A percentile compares a stretch with the other conserved stretches of the same genome.
Conservation (phyloP, 2,329 filamentous ascomycete genomes). For the Acephala macrosclerotiorum region DNA sequence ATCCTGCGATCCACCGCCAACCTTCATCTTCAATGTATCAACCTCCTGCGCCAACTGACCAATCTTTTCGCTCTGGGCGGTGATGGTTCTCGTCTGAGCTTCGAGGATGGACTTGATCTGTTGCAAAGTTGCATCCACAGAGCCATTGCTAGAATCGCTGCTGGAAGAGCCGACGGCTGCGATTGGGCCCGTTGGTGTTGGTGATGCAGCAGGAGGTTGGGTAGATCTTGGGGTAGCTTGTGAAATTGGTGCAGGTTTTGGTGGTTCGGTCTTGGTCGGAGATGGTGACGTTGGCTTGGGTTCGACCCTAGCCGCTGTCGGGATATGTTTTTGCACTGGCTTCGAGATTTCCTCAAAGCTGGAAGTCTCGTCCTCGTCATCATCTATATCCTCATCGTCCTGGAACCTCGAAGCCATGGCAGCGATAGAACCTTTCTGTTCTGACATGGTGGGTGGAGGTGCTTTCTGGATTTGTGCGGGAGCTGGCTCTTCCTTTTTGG, state of each 20-base stretch:
- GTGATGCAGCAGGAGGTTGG: conserved; percentile 30
- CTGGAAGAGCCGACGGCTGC: conserved; percentile 44
- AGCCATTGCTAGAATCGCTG: conserved; percentile 42
- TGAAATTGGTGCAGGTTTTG: conserved; percentile 43
- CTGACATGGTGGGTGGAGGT: conserved; percentile 75
- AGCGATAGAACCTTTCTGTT: conserved; percentile 88
- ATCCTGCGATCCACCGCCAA: conserved; percentile 64
- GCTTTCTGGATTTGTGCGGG: conserved; percentile 55
- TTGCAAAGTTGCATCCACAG: conserved; percentile 70
- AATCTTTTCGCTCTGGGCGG: conserved; percentile 79
- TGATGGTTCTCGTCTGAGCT: conserved; percentile 79
- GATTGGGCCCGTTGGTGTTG: conserved; percentile 42
- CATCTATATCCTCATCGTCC: conserved; percentile 70
- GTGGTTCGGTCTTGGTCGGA: conserved; percentile 36
- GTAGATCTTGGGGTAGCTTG: conserved; percentile 34
- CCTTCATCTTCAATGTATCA: conserved; percentile 80
- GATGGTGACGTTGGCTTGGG: conserved; percentile 52
- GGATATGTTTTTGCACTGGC: conserved; percentile 67
- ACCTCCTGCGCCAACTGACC: conserved; percentile 74
- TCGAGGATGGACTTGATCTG: conserved; percentile 82
- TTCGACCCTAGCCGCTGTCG: conserved; percentile 48
- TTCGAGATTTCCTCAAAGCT: conserved; percentile 89
- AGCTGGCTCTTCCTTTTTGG: conserved; percentile 59
- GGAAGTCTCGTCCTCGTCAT: conserved; percentile 66
- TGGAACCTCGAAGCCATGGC: conserved; percentile 87